A percentile compares a stretch with the other conserved stretches of the same genome.
Evolutionary conservation across 202 grass and related monocot genomes (phyloP).

Genomic region (Zoysia matrella): DNA sequence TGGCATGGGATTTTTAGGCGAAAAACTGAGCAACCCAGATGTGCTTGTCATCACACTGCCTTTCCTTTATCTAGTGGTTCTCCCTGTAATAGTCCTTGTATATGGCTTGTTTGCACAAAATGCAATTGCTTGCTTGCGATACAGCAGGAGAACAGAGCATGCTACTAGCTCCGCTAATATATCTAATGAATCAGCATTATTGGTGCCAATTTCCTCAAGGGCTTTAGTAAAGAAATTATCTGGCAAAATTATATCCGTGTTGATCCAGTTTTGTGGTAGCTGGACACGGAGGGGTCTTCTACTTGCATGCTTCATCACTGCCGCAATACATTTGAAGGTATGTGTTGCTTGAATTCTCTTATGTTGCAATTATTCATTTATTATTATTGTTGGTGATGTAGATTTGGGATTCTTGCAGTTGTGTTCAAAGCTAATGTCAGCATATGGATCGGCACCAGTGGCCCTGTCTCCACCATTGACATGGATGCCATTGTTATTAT

Average conservation of each 20-base stretch:
- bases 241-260: constrained; percentile 16
- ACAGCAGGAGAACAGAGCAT: constrained; percentile 34
- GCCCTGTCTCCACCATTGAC: constrained; percentile 64
- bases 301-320: constrained; percentile 46
- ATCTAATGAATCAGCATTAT: not conserved
- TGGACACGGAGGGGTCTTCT: constrained; percentile 60
- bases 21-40: constrained; percentile 65
- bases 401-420: constrained; percentile 50
- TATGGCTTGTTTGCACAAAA: constrained; percentile 76
- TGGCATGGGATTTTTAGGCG: constrained; percentile 14
- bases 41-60: constrained; percentile 82
- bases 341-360: not conserved
- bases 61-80: constrained; percentile 79
- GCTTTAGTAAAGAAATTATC: constrained; percentile 23
- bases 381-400: constrained; percentile 7
- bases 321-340: constrained; percentile 76
- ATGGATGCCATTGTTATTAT: constrained; percentile 73
- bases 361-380: not conserved
- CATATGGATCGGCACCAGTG: constrained; percentile 70
- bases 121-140: constrained; percentile 41
- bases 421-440: constrained; percentile 66
- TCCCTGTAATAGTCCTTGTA: constrained; percentile 57
- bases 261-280: constrained; percentile 48
- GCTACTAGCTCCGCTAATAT: not conserved
- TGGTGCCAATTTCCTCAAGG: constrained; percentile 6